Base-by-base conservation (phyloP, 371 early-diverging fungal species). In the Mucor mucedo region DNA sequence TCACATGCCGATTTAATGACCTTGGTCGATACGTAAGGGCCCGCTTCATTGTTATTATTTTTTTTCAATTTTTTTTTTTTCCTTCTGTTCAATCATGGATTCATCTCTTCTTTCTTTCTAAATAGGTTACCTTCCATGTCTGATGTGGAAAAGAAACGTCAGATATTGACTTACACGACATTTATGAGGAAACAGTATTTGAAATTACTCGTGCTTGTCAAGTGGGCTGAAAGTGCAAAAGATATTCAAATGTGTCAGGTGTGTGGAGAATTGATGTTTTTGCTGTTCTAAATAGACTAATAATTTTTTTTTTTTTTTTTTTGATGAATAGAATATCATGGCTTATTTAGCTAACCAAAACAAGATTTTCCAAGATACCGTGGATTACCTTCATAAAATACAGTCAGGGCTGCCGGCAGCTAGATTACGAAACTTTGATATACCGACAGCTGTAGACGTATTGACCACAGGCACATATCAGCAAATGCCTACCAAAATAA, bases 221-320 rank as follows among this genome's bases (percentile, higher is more conserved):
- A 89, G 68, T 91, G 91, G 91, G 88, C 91, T 28, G 80, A 80
- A 40, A 84, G 85, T 60, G 88, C 92, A 14, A 77, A 84, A 39
- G 84, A 89, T 63, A 84, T 91, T 30, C 89, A 91, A 74, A 88
- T 86, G 75, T 89, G 89, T 59, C 90, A 91, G 80, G 87, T 87
- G 74, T 38, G 41, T 13, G 14, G 48, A 10, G 7, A 11, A 21
- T 21, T 21, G 21, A 21, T 21, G 21, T 21, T 21, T 21, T 21
- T 21, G 21, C 21, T 21, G 21, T 21, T 21, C 21, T 21, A 21
- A 21, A 21, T 21, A 21, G 21, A 21, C 21, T 21, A 21, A 21
- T 21, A 21, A 21, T 21, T 21, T 21, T 21, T 21, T 21, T 21
- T 21, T 21, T 21, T 21, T 21, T 21, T 21, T 21, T 21, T 21